Evolutionary conservation across 1,139 yeast species (phyloP), one percentile per base, ranked within the genome.

Genomic region (Candida sanyaensis): DNA sequence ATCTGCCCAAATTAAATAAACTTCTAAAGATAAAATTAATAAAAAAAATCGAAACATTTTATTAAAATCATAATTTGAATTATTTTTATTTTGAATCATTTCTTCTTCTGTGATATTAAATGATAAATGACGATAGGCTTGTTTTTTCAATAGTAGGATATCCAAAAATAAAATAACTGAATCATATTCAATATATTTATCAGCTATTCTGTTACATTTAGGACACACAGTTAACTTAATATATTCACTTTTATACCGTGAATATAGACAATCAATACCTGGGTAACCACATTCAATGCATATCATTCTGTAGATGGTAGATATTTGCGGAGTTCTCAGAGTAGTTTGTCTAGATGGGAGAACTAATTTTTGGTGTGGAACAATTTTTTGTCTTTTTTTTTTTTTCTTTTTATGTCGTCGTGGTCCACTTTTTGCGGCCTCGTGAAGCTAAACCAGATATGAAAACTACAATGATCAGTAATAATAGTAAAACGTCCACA

Each of bases 171-270:
- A 70, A 1, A 93, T 71, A 21, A 92, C 96, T 46, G 83, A 80
- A 64, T 93, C 99, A 56, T 84, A 87, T 62, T 93, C 99, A 37
- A 93, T 86, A 66, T 95, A 93, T 63, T 88, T 87, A 66, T 93
- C 99, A 1, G 93, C 96, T 13, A 88, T 83, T 47, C 77, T 72
- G 40, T 80, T 77, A 63, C 99, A 93, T 27, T 69, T 64, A 1
- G 82, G 73, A 59, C 99, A 93, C 40, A 86, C 84, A 0, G 96
- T 86, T 43, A 91, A 77, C 54, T 88, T 83, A 44, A 92, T 88
- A 58, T 91, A 92, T 43, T 86, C 84, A 48, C 86, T 85, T 40
- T 93, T 81, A 66, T 88, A 91, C 53, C 76, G 77, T 24, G 87
- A 84, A 67, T 81, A 92, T 37, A 92, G 77, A 2, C 86, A 75